Evolutionary conservation across 2,329 filamentous ascomycete species (phyloP).

Genomic region (Cladosporium sp.): DNA sequence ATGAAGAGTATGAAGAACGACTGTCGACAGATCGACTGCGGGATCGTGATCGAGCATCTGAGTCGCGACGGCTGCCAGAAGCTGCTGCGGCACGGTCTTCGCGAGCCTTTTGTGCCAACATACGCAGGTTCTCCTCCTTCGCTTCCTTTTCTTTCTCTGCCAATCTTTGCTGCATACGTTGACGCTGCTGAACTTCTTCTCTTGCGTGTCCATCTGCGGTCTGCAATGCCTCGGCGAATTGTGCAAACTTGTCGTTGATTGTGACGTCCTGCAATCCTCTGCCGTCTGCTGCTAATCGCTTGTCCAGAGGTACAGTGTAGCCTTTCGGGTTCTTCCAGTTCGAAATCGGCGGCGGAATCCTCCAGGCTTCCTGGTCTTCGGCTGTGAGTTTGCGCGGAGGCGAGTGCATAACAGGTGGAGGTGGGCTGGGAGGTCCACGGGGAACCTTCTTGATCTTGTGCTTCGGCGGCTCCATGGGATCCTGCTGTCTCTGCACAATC

Average conservation of each 20-base stretch:
- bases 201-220: conserved; percentile 92
- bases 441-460: conserved; percentile 99
- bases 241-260: conserved; percentile 98
- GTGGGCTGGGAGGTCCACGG: conserved; percentile 85
- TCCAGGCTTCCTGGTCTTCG: conserved; percentile 96
- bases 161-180: conserved; percentile 91
- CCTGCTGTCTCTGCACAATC: conserved; percentile 89
- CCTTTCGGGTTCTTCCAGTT: conserved; percentile 99
- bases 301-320: conserved; percentile 94
- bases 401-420: conserved; percentile 91
- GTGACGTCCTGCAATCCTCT: conserved; percentile 88
- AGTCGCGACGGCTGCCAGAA: conserved; percentile 50
- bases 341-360: conserved; percentile 83
- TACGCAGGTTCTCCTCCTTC: conserved; percentile 88
- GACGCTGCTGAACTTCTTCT: conserved; percentile 90
- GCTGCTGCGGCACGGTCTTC: conserved; percentile 61
- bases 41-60: conserved; percentile 30
- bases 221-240: conserved; percentile 91
- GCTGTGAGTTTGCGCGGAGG: conserved; percentile 93
- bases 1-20: conserved; percentile 44
- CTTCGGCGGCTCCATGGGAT: conserved; percentile 96
- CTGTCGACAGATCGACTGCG: conserved; percentile 34
- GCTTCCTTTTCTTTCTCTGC: conserved; percentile 95
- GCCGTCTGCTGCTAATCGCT: conserved; percentile 90
- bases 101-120: conserved; percentile 86